Percentiles rank a stretch among this genome's conserved stretches.
phyloP scores from a whole-genome alignment of 2,329 filamentous ascomycete species.

The Alternaria sp. region DNA sequence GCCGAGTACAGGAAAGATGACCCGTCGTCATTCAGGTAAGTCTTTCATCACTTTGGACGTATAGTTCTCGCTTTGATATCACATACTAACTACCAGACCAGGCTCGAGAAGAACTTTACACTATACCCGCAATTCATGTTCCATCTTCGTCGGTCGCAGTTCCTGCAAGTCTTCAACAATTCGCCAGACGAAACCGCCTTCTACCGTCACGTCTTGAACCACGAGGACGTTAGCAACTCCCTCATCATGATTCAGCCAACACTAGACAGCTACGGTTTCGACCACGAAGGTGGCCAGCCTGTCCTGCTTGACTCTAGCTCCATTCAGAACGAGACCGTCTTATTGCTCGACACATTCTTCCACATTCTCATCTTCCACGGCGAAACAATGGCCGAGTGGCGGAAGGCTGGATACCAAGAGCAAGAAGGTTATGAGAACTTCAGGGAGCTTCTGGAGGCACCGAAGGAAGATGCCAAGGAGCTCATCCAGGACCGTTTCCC shows the following conservation, averaged over 20 bases:
- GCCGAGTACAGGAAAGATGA: slow-evolving; percentile 99
- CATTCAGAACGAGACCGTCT: slow-evolving; percentile 90
- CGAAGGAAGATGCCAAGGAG: slow-evolving; percentile 97
- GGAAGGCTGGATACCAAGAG: slow-evolving; percentile 96
- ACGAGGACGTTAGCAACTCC: slow-evolving; percentile 96
- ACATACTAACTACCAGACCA: slow-evolving; percentile 43
- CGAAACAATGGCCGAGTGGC: slow-evolving; percentile 97
- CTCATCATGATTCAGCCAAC: slow-evolving; percentile 99
- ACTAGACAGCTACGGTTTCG: slow-evolving; percentile 94
- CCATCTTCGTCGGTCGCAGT: slow-evolving; percentile 94
- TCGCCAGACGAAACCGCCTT: slow-evolving; percentile 99
- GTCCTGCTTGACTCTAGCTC: slow-evolving; percentile 96
- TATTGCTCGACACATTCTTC: slow-evolving; percentile 98
- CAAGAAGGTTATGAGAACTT: slow-evolving; percentile 99
- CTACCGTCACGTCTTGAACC: slow-evolving; percentile 94
- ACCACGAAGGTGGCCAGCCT: slow-evolving; percentile 89
- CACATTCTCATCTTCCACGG: slow-evolving; percentile 99
- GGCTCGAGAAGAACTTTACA: slow-evolving; percentile 93
- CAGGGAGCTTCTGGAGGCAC: slow-evolving; percentile 81
- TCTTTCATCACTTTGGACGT: not conserved
- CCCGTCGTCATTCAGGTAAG: slow-evolving; percentile 84
- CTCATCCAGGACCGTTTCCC: slow-evolving; percentile 97
- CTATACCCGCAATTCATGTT: slow-evolving; percentile 99
- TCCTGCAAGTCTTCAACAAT: slow-evolving; percentile 99
- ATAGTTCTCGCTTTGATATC: not conserved